Evolutionary conservation across 495 filamentous ascomycete species (phyloP).

Genomic region (Aspergillus asperescens): DNA sequence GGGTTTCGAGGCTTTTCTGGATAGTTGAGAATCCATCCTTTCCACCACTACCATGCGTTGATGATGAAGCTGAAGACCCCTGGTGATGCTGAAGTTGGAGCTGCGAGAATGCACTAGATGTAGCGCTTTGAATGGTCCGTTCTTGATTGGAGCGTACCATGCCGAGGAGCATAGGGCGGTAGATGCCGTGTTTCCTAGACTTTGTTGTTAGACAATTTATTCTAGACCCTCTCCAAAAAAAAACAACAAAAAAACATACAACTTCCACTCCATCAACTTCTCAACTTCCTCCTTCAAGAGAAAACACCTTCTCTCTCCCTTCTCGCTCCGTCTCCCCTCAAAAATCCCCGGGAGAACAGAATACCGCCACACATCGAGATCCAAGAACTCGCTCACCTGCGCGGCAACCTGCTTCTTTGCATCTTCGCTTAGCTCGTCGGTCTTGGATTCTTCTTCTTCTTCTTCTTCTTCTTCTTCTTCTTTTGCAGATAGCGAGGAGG

Average conservation of each 20-base stretch:
- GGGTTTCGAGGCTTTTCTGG: constrained; percentile 38
- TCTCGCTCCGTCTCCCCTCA: background rate
- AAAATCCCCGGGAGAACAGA: constrained; percentile 21
- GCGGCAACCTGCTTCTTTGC: background rate
- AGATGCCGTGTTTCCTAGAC: constrained; percentile 57
- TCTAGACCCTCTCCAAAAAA: too few relatives aligned
- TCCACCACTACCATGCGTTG: too few relatives aligned
- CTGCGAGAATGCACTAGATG: constrained; percentile 45
- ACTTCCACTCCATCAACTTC: constrained; percentile 67
- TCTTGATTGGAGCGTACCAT: constrained; percentile 58
- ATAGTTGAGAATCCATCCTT: constrained; percentile 5
- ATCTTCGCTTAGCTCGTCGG: constrained; percentile 12
- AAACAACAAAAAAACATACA: constrained; percentile 58
- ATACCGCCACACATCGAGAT: constrained; percentile 37
- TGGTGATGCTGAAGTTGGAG: constrained; percentile 18
- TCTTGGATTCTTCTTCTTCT: constrained; percentile 4
- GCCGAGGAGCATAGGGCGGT: constrained; percentile 61
- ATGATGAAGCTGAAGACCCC: background rate
- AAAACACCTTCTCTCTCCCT: constrained; percentile 6
- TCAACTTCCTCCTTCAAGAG: constrained; percentile 32
- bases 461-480: constrained; percentile 1
- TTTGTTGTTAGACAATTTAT: constrained; percentile 2
- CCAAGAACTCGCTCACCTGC: constrained; percentile 17
- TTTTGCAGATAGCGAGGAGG: background rate
- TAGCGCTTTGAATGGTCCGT: constrained; percentile 35